Evolutionary conservation across 1,284 basidiomycete species (phyloP).

Genomic region (Cryptococcus sp.): DNA sequence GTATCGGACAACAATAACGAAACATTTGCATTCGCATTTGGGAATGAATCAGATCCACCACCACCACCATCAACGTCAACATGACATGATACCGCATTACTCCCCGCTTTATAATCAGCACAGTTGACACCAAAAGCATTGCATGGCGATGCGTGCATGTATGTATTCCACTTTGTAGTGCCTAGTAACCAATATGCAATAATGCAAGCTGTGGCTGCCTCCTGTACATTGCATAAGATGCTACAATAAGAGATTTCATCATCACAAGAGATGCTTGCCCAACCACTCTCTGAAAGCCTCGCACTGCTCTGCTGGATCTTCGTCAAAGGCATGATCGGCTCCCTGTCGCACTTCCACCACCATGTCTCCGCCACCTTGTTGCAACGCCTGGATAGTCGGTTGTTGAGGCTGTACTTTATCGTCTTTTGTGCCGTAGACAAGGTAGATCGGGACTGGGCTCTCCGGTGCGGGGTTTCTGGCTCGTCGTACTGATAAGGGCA

Average conservation of each 20-base stretch:
- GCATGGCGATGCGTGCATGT: too few relatives aligned
- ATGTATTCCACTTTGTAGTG: too few relatives aligned
- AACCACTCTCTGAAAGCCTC: slow-evolving; percentile 44
- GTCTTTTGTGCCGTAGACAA: slow-evolving; percentile 41
- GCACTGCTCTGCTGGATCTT: slow-evolving; percentile 42
- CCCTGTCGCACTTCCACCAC: slow-evolving; percentile 36
- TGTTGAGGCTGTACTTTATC: slow-evolving; percentile 47
- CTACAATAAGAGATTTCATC: too few relatives aligned
- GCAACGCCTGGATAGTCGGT: slow-evolving; percentile 33
- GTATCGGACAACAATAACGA: background rate
- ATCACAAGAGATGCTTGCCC: slow-evolving; percentile 19
- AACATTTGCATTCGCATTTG: background rate
- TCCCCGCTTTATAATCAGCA: too few relatives aligned
- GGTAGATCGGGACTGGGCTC: slow-evolving; percentile 31
- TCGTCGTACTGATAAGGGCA: background rate
- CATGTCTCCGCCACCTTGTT: slow-evolving; percentile 24
- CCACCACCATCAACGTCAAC: too few relatives aligned
- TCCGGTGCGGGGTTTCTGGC: too few relatives aligned
- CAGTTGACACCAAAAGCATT: background rate
- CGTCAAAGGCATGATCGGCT: slow-evolving; percentile 47
- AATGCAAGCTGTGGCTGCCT: too few relatives aligned
- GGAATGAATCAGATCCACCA: too few relatives aligned
- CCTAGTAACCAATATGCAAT: too few relatives aligned
- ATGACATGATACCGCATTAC: too few relatives aligned
- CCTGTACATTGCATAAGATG: too few relatives aligned